Evolutionary conservation across 768 basidiomycete species (phyloP).

Genomic region (Pleurotus citrinopileatus): DNA sequence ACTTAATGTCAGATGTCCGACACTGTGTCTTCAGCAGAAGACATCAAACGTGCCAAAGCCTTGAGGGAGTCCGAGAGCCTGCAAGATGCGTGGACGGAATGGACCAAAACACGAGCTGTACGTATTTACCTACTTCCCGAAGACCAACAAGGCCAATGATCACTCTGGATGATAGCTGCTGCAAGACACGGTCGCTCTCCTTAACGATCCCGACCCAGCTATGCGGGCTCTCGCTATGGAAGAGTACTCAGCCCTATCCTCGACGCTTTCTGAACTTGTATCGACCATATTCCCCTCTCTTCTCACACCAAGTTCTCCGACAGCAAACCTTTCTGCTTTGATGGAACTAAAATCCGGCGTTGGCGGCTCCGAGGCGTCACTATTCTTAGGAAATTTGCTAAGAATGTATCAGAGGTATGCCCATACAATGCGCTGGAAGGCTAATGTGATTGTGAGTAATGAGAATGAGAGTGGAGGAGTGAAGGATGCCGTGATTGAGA

Average conservation of each 20-base stretch:
- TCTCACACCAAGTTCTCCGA: slow-evolving; percentile 70
- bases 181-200: slow-evolving; percentile 56
- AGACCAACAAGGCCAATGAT: slow-evolving; percentile 1
- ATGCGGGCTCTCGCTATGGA: slow-evolving; percentile 74
- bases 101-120: slow-evolving; percentile 57
- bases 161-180: slow-evolving; percentile 53
- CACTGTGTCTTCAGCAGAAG: slow-evolving; percentile 49
- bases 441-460: slow-evolving; percentile 55
- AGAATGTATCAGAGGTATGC: slow-evolving; percentile 79
- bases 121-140: slow-evolving; percentile 17
- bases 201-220: slow-evolving; percentile 69
- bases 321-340: slow-evolving; percentile 67
- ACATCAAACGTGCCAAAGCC: slow-evolving; percentile 56
- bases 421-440: slow-evolving; percentile 57
- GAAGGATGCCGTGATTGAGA: slow-evolving; percentile 77
- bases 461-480: slow-evolving; percentile 61
- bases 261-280: slow-evolving; percentile 30
- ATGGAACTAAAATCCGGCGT: slow-evolving; percentile 92
- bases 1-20: slow-evolving; percentile 43
- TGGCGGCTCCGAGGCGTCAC: slow-evolving; percentile 83
- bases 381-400: slow-evolving; percentile 77
- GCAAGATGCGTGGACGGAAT: slow-evolving; percentile 64
- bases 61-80: slow-evolving; percentile 71
- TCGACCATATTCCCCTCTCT: slow-evolving; percentile 60
- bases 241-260: slow-evolving; percentile 52